Evolutionary conservation across 306 rosid species (phyloP), one percentile per base, ranked within the genome.

Genomic region (Corylus heterophylla): DNA sequence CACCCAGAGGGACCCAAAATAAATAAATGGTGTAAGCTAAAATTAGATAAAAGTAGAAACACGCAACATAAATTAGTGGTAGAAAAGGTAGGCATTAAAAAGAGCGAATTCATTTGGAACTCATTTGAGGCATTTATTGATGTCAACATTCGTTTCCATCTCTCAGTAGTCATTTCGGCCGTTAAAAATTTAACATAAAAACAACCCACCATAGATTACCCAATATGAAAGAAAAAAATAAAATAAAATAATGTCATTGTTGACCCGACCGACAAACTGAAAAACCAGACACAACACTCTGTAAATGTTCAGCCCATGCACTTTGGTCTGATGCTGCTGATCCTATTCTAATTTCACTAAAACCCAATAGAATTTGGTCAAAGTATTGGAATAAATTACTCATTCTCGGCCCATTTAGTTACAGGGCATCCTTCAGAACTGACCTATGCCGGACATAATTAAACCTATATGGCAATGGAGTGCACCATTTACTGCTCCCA

Each of bases 91-190:
- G 44, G 44, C 4, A 44, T 3, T 7, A 44, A 44, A 31, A 11
- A 20, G 54, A 4, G 18, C 12, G 35, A 7, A 69, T 8, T 17
- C 49, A 5, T 79, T 29, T 31, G 27, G 8, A 39, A 67, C 51
- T 54, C 73, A 69, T 52, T 80, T 73, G 7, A 74, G 63, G 45
- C 76, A 74, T 66, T 64, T 54, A 67, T 45, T 73, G 59, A 75
- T 79, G 76, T 71, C 85, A 48, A 48, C 81, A 67, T 76, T 67
- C 11, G 51, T 61, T 76, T 79, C 31, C 79, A 44, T 86, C 79
- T 69, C 80, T 74, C 75, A 83, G 75, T 75, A 77, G 80, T 83
- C 86, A 67, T 61, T 78, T 75, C 85, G 85, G 86, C 72, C 62
- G 63, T 59, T 61, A 76, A 59, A 58, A 83, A 78, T 63, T 68